These are phyloP conservation scores for Paulownia fortunei DNA, from an alignment of 257 asterid species.

Conservation along the genomic window DNA sequence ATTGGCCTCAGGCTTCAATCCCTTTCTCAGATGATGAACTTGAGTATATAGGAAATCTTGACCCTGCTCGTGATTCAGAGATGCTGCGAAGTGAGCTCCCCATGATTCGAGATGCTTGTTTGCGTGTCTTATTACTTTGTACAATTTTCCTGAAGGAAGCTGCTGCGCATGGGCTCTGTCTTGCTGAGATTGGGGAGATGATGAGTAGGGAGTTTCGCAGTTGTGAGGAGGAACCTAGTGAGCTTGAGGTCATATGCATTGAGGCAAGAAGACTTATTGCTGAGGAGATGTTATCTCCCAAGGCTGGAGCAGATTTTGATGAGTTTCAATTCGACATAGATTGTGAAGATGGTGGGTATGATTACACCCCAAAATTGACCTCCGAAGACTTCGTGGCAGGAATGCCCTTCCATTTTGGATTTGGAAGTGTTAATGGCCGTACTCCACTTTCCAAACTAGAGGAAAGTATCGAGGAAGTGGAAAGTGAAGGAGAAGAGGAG, in stretches of 20 bases:
- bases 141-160: constrained; percentile 88
- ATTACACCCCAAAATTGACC: constrained; percentile 37
- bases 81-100: constrained; percentile 90
- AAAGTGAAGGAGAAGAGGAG: constrained; percentile 56
- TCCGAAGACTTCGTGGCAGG: constrained; percentile 47
- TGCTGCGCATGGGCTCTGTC: constrained; percentile 82
- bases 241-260: constrained; percentile 84
- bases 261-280: constrained; percentile 71
- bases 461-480: constrained; percentile 79
- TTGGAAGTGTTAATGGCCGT: constrained; percentile 59
- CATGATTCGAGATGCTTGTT: constrained; percentile 92
- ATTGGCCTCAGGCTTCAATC: constrained; percentile 98
- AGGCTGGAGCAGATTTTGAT: constrained; percentile 52
- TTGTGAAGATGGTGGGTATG: constrained; percentile 58
- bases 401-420: constrained; percentile 57
- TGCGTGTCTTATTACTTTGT: constrained; percentile 79
- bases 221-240: constrained; percentile 97
- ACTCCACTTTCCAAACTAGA: constrained; percentile 72
- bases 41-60: constrained; percentile 71
- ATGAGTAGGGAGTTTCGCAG: constrained; percentile 92
- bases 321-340: constrained; percentile 78
- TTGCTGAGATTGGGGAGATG: constrained; percentile 98
- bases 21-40: constrained; percentile 96
- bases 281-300: constrained; percentile 62
- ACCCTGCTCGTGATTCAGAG: constrained; percentile 67